Evolutionary conservation across 2,329 filamentous ascomycete species (phyloP).

Genomic region (Apiospora koreana): DNA sequence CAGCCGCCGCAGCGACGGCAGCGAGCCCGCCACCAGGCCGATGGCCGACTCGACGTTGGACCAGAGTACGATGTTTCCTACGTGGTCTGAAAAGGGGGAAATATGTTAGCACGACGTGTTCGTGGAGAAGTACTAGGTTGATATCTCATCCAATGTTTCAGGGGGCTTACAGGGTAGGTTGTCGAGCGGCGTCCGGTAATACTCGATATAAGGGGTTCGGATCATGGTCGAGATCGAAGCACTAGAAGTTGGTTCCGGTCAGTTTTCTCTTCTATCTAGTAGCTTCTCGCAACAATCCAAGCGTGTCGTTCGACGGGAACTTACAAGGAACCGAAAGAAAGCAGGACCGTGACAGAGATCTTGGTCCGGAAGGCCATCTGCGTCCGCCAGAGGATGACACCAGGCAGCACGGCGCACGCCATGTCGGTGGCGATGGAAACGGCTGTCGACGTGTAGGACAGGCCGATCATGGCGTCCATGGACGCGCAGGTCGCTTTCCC

Average conservation of each 20-base stretch:
- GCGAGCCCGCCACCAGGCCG: conserved; percentile 19
- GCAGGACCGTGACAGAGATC: conserved; percentile 23
- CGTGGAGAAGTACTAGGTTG: background rate
- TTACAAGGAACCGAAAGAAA: conserved; percentile 29
- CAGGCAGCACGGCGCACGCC: conserved; percentile 32
- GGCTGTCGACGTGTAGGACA: conserved; percentile 31
- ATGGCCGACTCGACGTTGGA: conserved; percentile 25
- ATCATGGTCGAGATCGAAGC: conserved; percentile 26
- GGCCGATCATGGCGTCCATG: conserved; percentile 25
- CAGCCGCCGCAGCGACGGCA: conserved; percentile 19
- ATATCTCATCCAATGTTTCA: too few relatives aligned
- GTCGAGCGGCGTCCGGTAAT: conserved; percentile 23
- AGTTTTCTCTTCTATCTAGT: background rate
- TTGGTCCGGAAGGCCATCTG: conserved; percentile 30
- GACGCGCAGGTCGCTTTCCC: conserved; percentile 22
- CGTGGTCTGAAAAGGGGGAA: conserved; percentile 19
- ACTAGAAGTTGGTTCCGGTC: conserved; percentile 13
- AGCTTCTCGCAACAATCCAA: background rate
- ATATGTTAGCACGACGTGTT: background rate
- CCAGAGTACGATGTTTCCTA: conserved; percentile 24
- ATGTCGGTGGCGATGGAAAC: conserved; percentile 35
- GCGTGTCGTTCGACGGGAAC: conserved; percentile 13
- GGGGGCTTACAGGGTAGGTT: conserved; percentile 23
- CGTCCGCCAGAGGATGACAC: conserved; percentile 33
- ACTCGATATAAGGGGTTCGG: conserved; percentile 24